Percentiles rank a stretch among this genome's conserved stretches.
Conservation (phyloP, 441 rosid genomes). For the Lepidium campestre region DNA sequence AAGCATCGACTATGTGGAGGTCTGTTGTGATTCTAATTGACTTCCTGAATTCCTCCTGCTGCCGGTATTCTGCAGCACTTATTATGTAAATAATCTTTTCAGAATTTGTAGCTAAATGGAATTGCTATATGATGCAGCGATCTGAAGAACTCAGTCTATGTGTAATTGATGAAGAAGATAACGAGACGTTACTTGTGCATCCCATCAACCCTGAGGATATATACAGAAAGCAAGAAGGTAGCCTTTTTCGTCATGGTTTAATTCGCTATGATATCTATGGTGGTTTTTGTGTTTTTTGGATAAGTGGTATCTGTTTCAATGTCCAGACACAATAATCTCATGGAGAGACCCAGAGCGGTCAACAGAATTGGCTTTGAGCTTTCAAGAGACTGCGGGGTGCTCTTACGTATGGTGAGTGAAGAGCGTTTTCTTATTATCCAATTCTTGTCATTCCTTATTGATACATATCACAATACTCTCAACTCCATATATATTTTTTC, state of each 20-base stretch:
- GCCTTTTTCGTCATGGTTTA: constrained; percentile 8
- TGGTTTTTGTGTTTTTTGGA: neutral
- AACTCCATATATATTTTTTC: constrained; percentile 10
- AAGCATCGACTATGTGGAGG: constrained; percentile 88
- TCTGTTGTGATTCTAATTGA: constrained; percentile 29
- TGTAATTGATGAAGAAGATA: constrained; percentile 93
- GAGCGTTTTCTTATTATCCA: constrained; percentile 5
- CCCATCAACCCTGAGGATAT: constrained; percentile 84
- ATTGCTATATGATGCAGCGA: constrained; percentile 49
- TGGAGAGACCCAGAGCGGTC: constrained; percentile 95
- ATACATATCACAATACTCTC: constrained; percentile 1
- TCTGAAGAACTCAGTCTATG: constrained; percentile 80
- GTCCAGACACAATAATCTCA: constrained; percentile 89
- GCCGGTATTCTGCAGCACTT: constrained; percentile 10
- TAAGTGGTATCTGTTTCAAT: constrained; percentile 17
- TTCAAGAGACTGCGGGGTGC: constrained; percentile 96
- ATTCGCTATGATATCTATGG: neutral
- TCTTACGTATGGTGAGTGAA: constrained; percentile 77
- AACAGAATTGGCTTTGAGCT: constrained; percentile 95
- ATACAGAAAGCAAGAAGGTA: constrained; percentile 99
- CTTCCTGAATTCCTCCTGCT: neutral
- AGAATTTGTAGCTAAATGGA: constrained; percentile 5
- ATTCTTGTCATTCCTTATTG: neutral
- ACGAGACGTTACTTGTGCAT: constrained; percentile 83
- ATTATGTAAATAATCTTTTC: neutral